Evolutionary conservation across 371 early-diverging fungal species (phyloP).

Genomic region (Rhizopus microsporus): DNA sequence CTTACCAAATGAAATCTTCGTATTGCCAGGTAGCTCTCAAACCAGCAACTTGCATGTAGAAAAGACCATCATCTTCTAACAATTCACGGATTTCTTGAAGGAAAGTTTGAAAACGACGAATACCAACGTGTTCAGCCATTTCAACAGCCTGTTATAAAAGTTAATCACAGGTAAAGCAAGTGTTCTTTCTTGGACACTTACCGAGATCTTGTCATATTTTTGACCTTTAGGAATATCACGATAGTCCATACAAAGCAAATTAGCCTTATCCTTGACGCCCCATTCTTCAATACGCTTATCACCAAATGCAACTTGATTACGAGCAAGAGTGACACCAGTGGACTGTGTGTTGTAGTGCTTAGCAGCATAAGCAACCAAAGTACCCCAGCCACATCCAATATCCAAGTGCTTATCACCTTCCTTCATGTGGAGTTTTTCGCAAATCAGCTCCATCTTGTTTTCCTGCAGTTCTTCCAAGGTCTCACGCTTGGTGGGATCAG

Average conservation of each 20-base stretch:
- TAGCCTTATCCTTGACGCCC: constrained; percentile 79
- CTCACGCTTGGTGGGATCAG: constrained; percentile 73
- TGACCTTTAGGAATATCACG: constrained; percentile 87
- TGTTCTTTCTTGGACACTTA: constrained; percentile 8
- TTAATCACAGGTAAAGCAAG: neutral
- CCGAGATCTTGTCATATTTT: constrained; percentile 93
- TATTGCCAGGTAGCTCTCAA: constrained; percentile 88
- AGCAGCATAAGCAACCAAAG: constrained; percentile 86
- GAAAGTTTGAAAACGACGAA: constrained; percentile 90
- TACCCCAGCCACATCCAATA: constrained; percentile 99
- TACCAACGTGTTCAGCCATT: constrained; percentile 98
- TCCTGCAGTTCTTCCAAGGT: constrained; percentile 93
- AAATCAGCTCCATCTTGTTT: constrained; percentile 91
- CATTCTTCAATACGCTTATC: constrained; percentile 81
- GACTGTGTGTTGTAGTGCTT: constrained; percentile 87
- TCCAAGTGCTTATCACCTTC: constrained; percentile 91
- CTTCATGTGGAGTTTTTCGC: constrained; percentile 85
- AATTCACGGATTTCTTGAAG: constrained; percentile 89
- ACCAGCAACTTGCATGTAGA: constrained; percentile 97
- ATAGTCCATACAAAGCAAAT: constrained; percentile 92
- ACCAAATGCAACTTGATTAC: constrained; percentile 90
- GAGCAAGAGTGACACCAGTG: constrained; percentile 91
- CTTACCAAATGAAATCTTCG: constrained; percentile 81
- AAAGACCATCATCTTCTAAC: constrained; percentile 96
- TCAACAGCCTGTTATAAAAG: constrained; percentile 67